Conservation (phyloP, 345 rosid genomes). For the Pistacia atlantica region DNA sequence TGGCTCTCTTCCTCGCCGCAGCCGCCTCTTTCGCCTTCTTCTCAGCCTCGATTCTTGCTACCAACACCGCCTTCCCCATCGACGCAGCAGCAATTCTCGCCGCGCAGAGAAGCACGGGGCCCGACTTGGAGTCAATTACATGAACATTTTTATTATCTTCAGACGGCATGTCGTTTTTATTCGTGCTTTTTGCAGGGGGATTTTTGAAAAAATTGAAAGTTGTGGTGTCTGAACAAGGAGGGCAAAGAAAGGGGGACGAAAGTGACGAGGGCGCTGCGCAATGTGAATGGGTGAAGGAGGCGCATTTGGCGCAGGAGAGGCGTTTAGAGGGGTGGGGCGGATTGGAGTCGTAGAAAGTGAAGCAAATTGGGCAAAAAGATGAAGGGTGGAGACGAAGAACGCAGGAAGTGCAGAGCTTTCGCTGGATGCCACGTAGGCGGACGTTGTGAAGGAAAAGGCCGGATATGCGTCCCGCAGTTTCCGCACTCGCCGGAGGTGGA, state of each 20-base stretch:
- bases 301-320: constrained; percentile 55
- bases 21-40: constrained; percentile 63
- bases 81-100: constrained; percentile 55
- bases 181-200: neutral
- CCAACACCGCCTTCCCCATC: constrained; percentile 51
- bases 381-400: constrained; percentile 64
- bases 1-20: constrained; percentile 61
- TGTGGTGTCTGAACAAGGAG: constrained; percentile 49
- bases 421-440: constrained; percentile 46
- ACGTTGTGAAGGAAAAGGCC: constrained; percentile 54
- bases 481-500: constrained; percentile 34
- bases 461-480: constrained; percentile 40
- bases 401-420: constrained; percentile 76
- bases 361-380: constrained; percentile 75
- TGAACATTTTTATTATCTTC: too few relatives aligned
- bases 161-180: too few relatives aligned
- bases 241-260: constrained; percentile 44
- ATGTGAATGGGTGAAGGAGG: constrained; percentile 62
- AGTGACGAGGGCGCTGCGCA: constrained; percentile 49
- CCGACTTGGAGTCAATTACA: constrained; percentile 41
- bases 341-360: constrained; percentile 52
- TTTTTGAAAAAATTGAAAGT: neutral
- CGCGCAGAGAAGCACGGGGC: constrained; percentile 56
- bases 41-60: constrained; percentile 49
- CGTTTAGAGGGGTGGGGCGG: constrained; percentile 56